Base-by-base conservation (phyloP, 805 yeast species). In the Lipomyces anomalus region DNA sequence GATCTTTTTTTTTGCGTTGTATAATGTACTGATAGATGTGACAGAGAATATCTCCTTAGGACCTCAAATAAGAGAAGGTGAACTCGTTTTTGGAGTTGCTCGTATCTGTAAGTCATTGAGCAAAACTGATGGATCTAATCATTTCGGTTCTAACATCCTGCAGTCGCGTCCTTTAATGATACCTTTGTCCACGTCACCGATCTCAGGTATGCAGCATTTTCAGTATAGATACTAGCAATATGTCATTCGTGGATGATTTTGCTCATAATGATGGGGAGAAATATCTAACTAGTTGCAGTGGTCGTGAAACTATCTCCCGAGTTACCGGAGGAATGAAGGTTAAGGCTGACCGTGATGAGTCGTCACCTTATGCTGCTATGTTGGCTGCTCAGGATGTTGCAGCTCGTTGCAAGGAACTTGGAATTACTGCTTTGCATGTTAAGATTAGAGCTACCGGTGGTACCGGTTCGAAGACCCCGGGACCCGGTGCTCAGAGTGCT, bases 321-420 rank as follows among this genome's bases (percentile, higher is more conserved):
- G 96, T 92, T 66, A 92, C 98, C 70, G 99, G 99, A 82, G 99
- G 98, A 78, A 92, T 92, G 98, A 92, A 92, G 82, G 99, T 92
- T 75, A 92, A 92, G 83, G 98, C 98, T 68, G 99, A 92, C 80
- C 87, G 97, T 80, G 99, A 94, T 74, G 98, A 92, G 82, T 90
- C 97, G 57, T 86, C 98, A 62, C 98, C 99, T 74, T 92, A 92
- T 84, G 99, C 99, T 71, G 98, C 97, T 70, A 92, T 92, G 98
- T 84, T 92, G 80, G 99, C 99, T 72, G 97, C 99, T 63, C 99
- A 92, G 80, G 99, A 94, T 70, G 99, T 84, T 68, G 98, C 98
- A 68, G 90, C 73, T 64, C 88, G 84, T 75, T 89, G 97, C 82
- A 90, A 89, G 82, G 99, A 92, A 80, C 97, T 92, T 62, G 99